Conservation (phyloP, 495 filamentous ascomycete genomes). For the Cladorrhinum samala region DNA sequence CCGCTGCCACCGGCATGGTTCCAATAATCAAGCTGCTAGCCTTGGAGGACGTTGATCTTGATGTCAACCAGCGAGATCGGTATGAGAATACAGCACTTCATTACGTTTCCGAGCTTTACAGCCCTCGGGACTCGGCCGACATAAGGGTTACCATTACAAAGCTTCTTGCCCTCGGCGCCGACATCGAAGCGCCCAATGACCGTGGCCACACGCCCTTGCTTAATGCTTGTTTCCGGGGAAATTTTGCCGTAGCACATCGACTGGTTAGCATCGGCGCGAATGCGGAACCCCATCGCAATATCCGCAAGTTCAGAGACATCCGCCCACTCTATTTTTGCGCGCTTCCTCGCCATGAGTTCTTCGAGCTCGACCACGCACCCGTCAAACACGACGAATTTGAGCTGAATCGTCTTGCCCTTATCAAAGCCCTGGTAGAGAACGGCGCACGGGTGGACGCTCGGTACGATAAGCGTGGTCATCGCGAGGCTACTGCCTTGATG, state of each 20-base stretch:
- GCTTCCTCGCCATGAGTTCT: conserved; percentile 20
- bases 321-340: conserved; percentile 22
- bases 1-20: conserved; percentile 20
- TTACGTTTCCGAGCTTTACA: conserved; percentile 19
- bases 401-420: conserved; percentile 18
- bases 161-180: conserved; percentile 25
- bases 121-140: conserved; percentile 13
- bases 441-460: conserved; percentile 22
- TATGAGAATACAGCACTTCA: conserved; percentile 24
- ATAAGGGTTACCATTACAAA: conserved; percentile 21
- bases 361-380: conserved; percentile 19
- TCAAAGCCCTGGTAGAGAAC: conserved; percentile 18
- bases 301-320: conserved; percentile 20
- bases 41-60: conserved; percentile 14
- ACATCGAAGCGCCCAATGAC: conserved; percentile 21
- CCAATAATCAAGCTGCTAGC: conserved; percentile 25
- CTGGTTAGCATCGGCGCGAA: conserved; percentile 22
- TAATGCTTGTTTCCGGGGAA: conserved; percentile 23
- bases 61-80: conserved; percentile 20
- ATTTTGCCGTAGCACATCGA: conserved; percentile 21
- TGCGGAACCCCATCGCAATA: conserved; percentile 19
- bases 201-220: conserved; percentile 21
- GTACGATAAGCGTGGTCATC: conserved; percentile 20
- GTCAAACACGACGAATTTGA: conserved; percentile 25
- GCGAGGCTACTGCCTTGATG: conserved; percentile 20